These are phyloP conservation scores for Saccharomycopsis vini DNA, from an alignment of 805 yeast species.

Conservation along the genomic window DNA sequence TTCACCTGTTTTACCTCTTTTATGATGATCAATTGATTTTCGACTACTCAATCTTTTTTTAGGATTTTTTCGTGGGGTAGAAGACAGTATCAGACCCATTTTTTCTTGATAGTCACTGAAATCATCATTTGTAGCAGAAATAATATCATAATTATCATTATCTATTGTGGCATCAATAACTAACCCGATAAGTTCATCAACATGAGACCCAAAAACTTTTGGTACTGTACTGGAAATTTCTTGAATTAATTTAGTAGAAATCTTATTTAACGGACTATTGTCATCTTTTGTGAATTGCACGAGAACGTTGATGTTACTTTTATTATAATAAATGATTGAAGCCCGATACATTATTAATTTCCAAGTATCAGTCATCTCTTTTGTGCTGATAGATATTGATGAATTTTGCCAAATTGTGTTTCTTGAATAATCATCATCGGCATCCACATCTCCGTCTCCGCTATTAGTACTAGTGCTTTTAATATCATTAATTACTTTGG, in stretches of 20 bases:
- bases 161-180: conserved; percentile 25
- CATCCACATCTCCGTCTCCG: conserved; percentile 11
- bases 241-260: conserved; percentile 46
- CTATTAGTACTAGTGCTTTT: conserved; percentile 16
- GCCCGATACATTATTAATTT: conserved; percentile 54
- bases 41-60: too few species aligned
- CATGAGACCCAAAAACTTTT: conserved; percentile 51
- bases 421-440: neutral
- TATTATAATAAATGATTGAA: conserved; percentile 53
- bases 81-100: neutral
- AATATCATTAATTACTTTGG: conserved; percentile 36
- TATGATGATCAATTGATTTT: neutral
- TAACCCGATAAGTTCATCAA: conserved; percentile 37
- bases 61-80: neutral
- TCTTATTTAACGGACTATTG: too few species aligned
- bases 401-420: conserved; percentile 14
- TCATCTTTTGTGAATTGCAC: too few species aligned
- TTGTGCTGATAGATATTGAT: conserved; percentile 32
- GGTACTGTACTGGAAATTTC: conserved; percentile 55
- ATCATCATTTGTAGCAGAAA: conserved; percentile 10
- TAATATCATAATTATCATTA: conserved; percentile 19
- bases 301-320: conserved; percentile 60
- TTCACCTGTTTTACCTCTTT: neutral
- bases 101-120: neutral
- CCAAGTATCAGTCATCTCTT: conserved; percentile 44